Base-by-base conservation (phyloP, 495 filamentous ascomycete genomes). In the Annulohypoxylon nitens region DNA sequence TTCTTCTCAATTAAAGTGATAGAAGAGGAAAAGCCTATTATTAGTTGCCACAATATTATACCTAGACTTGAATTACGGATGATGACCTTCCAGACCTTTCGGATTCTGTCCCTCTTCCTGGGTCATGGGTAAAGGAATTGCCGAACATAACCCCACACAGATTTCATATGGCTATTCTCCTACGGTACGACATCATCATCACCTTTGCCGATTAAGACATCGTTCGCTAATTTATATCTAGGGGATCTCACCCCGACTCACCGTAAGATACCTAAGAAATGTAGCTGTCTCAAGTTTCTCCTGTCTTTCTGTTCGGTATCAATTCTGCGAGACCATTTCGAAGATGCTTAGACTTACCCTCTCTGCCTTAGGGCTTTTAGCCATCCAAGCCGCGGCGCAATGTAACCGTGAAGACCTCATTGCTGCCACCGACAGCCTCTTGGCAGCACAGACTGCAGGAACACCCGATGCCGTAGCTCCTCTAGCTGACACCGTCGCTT, bases 371-470 rank as follows among this genome's bases (percentile, higher is more conserved):
- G 61, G 73, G 67, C 58, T 78, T n/a, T 36, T 76, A 25, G 74
- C 76, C 26, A 58, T 45, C 34, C 63, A 71, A 11, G 69, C 45
- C 0, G 60, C 66, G 2, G 78, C 78, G 30, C 75, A 78, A 62
- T 85, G 83, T 74, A 81, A 76, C 6, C 80, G 82, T 23, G 81
- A 80, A 47, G 70, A 75, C 59, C 85, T 87, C 62, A 75, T 80
- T 20, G 75, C 76, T 26, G 72, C 73, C 10, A 82, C 85, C 3
- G 79, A 83, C 58, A 76, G 73, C 65, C 80, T 84, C 53, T 62
- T 88, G n/a, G 77, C 77, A 8, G 83, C 86, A 0, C 85, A 86
- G 61, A 79, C 76, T 1, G 76, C 80, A 2, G 85, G 84, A 55
- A 72, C 74, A 11, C 78, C 81, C n/a, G 58, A 53, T 34, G 26